Base-by-base conservation (phyloP, 306 rosid genomes). In the Ormosia emarginata region DNA sequence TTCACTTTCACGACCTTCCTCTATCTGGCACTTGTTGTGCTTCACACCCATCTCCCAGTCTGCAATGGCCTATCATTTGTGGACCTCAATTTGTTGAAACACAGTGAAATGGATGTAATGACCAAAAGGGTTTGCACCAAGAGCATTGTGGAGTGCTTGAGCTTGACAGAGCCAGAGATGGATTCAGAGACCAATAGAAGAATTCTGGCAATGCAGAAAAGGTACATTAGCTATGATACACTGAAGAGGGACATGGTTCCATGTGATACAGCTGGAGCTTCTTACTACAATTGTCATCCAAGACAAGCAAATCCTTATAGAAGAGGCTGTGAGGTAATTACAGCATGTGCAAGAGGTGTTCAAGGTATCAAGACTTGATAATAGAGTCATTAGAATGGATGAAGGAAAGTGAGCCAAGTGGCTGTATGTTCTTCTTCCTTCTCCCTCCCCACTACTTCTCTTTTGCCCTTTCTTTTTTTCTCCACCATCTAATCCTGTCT, bases 271-370 rank as follows among this genome's bases (percentile, higher is more conserved):
- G 82, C 93, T 13, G 99, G 99, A 3, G 94, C 92, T 92, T 90
- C 99, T 2, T 95, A 95, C 87, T 95, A 95, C 81, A 90, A 90
- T 74, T 95, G 99, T 49, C 91, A 93, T 80, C 78, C 88, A 64
- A 89, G 80, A 12, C 88, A 33, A 46, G 98, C 93, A 2, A 87
- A 95, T 80, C 95, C 91, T 56, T 95, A 95, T 62, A 75, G 34
- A 4, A 86, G 99, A 85, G 99, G 99, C 13, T 95, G 99, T 66
- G 97, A 89, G 80, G 86, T 92, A 11, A 95, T 95, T 77, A 92
- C 98, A 71, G 59, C 90, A 10, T 95, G 99, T 84, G 97, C 95
- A 15, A 89, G 99, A 90, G 97, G 91, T 85, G 65, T 37, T 86
- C 77, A 74, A 43, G 70, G 46, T 17, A 62, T 79, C 70, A 74